Percentiles rank a stretch among this genome's conserved stretches.
These are phyloP conservation scores for Curvularia verruculosa DNA, from an alignment of 2,329 filamentous ascomycete species.

Conservation along the genomic window DNA sequence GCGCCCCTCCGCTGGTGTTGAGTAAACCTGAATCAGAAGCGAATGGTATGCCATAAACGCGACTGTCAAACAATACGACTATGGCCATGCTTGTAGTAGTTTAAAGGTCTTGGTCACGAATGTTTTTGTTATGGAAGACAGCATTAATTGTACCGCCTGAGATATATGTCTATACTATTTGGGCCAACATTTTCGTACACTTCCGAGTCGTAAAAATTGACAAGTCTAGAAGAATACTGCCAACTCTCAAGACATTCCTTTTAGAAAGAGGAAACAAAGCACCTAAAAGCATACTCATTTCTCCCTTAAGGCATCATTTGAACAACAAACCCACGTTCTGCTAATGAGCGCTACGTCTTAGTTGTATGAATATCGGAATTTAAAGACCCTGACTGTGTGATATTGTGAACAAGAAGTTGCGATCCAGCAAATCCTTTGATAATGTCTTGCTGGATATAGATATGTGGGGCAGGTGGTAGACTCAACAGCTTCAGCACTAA, in stretches of 20 bases:
- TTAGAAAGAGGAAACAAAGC: background rate
- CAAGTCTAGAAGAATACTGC: background rate
- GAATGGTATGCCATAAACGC: background rate
- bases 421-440: conserved; percentile 50
- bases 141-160: background rate
- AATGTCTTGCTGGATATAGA: conserved; percentile 48
- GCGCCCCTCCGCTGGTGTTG: conserved; percentile 53
- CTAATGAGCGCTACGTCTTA: background rate
- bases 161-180: background rate
- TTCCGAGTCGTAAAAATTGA: background rate
- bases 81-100: background rate
- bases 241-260: background rate
- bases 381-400: conserved; percentile 53
- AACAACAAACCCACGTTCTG: background rate
- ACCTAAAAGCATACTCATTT: background rate
- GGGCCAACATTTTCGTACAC: background rate
- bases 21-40: conserved; percentile 34
- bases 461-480: conserved; percentile 1
- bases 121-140: background rate
- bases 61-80: conserved; percentile 20
- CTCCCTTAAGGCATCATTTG: background rate
- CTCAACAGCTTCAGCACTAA: background rate
- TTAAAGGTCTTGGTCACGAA: background rate
- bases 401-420: conserved; percentile 53
- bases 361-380: conserved; percentile 39